Conservation (phyloP, 805 yeast species). For the Spathaspora sp. region DNA sequence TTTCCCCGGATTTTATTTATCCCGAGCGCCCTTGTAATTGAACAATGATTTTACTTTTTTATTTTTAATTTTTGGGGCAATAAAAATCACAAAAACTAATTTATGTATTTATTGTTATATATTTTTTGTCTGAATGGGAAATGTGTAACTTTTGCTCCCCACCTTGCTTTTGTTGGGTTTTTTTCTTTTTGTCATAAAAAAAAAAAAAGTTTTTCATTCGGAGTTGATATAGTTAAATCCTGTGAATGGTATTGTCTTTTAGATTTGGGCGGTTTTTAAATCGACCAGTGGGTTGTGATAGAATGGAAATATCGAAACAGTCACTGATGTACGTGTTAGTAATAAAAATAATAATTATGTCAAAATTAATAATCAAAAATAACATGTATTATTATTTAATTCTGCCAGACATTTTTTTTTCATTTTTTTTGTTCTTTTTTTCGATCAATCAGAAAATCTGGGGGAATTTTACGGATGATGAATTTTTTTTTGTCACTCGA, state of each 20-base stretch:
- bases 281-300: too few relatives aligned
- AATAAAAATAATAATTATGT: too few relatives aligned
- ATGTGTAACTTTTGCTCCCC: neutral
- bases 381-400: neutral
- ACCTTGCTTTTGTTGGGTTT: neutral
- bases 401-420: neutral
- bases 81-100: neutral
- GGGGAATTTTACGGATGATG: neutral
- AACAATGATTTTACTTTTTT: neutral
- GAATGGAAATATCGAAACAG: too few relatives aligned
- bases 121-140: neutral
- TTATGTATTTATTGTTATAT: neutral
- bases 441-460: neutral
- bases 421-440: too few relatives aligned
- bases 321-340: neutral
- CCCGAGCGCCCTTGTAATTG: neutral
- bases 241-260: too few relatives aligned
- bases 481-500: too few relatives aligned
- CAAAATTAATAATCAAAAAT: too few relatives aligned
- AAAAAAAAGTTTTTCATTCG: neutral
- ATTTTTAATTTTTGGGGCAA: neutral
- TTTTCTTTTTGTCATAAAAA: neutral
- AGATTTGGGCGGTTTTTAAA: too few relatives aligned
- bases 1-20: too few relatives aligned
- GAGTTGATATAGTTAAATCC: neutral